phyloP scores from a whole-genome alignment of 78 protist species.

The Tieghemostelium lacteum region DNA sequence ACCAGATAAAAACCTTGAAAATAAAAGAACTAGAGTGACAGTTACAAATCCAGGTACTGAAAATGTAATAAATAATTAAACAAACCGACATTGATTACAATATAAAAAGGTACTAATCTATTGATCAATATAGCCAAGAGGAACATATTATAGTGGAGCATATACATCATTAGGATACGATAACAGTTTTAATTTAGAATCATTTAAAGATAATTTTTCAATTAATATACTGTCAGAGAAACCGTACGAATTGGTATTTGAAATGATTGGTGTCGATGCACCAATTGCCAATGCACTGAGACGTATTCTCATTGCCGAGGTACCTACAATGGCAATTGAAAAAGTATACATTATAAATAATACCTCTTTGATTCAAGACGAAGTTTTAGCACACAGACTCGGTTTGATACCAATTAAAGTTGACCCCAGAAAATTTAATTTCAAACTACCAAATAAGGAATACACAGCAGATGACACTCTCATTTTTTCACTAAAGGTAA shows the following conservation, averaged over 20 bases:
- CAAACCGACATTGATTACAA: not conserved
- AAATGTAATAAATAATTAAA: constrained; percentile 22
- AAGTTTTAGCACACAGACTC: constrained; percentile 91
- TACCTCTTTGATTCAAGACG: constrained; percentile 95
- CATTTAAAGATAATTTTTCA: constrained; percentile 74
- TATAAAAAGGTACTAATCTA: no score
- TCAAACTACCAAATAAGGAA: constrained; percentile 63
- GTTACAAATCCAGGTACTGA: constrained; percentile 57
- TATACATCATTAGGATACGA: constrained; percentile 81
- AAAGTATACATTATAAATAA: constrained; percentile 88
- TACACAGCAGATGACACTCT: constrained; percentile 83
- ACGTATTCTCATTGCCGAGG: constrained; percentile 92
- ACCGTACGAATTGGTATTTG: constrained; percentile 85
- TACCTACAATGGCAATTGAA: constrained; percentile 97
- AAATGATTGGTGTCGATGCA: constrained; percentile 91
- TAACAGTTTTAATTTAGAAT: constrained; percentile 80
- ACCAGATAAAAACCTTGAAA: constrained; percentile 44
- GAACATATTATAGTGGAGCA: constrained; percentile 76
- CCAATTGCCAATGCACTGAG: constrained; percentile 96
- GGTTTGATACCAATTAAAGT: constrained; percentile 93
- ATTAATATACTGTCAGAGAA: constrained; percentile 62
- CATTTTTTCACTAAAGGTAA: constrained; percentile 72
- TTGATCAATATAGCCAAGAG: constrained; percentile 54
- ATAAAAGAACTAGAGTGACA: constrained; percentile 77
- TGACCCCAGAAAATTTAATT: constrained; percentile 87